phyloP scores from a whole-genome alignment of 768 basidiomycete genomes.

The Lentinula guzmanii region DNA sequence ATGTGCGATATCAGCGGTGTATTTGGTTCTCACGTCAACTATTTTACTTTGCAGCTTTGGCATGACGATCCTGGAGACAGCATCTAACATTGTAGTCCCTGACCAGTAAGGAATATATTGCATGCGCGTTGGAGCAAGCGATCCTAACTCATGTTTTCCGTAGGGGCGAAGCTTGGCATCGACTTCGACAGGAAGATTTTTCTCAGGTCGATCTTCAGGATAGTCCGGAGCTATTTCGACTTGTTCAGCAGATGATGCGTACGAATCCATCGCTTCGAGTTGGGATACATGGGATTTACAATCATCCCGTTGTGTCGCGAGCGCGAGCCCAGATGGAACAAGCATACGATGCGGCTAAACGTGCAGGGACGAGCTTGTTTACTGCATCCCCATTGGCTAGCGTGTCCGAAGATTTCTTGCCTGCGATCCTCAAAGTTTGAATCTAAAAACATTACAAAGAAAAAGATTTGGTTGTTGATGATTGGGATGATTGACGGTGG shows the following conservation, averaged over 20 bases:
- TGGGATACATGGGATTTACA: conserved; percentile 47
- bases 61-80: conserved; percentile 92
- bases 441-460: conserved; percentile 1
- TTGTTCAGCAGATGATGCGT: conserved; percentile 77
- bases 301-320: conserved; percentile 58
- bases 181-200: conserved; percentile 87
- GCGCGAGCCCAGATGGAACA: conserved; percentile 61
- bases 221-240: conserved; percentile 57
- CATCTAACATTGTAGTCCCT: conserved; percentile 94
- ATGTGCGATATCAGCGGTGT: conserved; percentile 25
- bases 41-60: conserved; percentile 61
- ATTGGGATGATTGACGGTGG: conserved; percentile 14
- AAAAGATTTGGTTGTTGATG: background rate
- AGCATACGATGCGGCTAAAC: conserved; percentile 28
- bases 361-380: conserved; percentile 36
- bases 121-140: conserved; percentile 8
- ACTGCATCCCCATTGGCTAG: conserved; percentile 56
- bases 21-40: conserved; percentile 34
- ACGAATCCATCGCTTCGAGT: conserved; percentile 59
- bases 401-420: conserved; percentile 58
- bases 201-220: conserved; percentile 69
- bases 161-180: conserved; percentile 93
- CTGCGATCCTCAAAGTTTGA: conserved; percentile 44
- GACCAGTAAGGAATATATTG: conserved; percentile 67
- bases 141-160: conserved; percentile 22